Evolutionary conservation across 2,329 filamentous ascomycete species (phyloP), one percentile per base, ranked within the genome.

Genomic region (Alternaria novae-zelandiae): DNA sequence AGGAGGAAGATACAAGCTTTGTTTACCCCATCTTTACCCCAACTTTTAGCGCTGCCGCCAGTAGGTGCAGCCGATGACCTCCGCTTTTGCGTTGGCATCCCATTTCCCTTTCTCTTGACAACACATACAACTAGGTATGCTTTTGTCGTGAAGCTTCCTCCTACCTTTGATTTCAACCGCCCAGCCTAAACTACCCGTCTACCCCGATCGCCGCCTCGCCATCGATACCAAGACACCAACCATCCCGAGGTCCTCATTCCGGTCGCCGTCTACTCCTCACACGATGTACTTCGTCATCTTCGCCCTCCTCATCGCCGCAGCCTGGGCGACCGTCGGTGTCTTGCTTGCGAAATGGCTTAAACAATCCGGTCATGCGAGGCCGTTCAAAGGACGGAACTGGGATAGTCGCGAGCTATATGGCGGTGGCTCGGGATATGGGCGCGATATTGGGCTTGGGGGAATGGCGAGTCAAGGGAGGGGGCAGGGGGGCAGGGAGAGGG

Each of bases 331-430:
- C 25, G 59, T 72, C 15, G 71, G 71, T 11, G 13, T 71, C 12
- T 26, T 69, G 28, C 61, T 73, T 10, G 70, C 70, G 17, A 54
- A 45, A 15, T 72, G 67, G 62, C 61, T 72, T 6, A 70, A 71
- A 20, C 71, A 72, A 46, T 63, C 68, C 2, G 66, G 68, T 3
- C 58, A 67, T 4, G 45, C 59, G n/a, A 58, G 56, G 11, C 68
- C 70, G 9, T 68, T 67, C 11, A 66, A 66, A 13, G 63, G 64
- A 6, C 58, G 49, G 12, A 49, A 60, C 2, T 64, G 55, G 54
- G 59, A 43, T 2, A 63, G 61, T 11, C 20, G 44, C 0, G 64
- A 70, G 6, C 10, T 66, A 1, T 61, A 65, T 49, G 60, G 70
- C 9, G 63, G 60, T 4, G 61, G 66, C 2, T 57, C 59, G 9